Evolutionary conservation across 2,329 filamentous ascomycete genomes (phyloP), one percentile per base, ranked within the genome.

Genomic region (Orbilia brochopaga): DNA sequence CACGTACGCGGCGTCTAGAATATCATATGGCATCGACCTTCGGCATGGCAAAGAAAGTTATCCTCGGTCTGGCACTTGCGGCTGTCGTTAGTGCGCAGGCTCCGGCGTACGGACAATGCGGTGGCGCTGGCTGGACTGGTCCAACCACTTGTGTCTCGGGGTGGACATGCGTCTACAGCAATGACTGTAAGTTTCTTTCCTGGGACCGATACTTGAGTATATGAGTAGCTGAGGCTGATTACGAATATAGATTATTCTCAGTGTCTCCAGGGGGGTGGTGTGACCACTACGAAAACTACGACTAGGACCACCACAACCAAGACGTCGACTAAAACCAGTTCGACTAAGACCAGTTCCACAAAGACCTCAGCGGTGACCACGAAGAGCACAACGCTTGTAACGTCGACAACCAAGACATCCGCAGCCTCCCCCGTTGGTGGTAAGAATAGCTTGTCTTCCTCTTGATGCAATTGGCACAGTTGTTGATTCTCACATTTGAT

Each of bases 101-200:
- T 15, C 35, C 46, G 11, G 40, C 66, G 2, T 70, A 64, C 37
- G 66, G 30, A n/a, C 66, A 70, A 11, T 70, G 66, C 30, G 66
- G 66, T 48, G 65, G 65, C 40, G 27, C 37, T 6, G 30, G 30
- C 13, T 70, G 27, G 35, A 64, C 66, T 10, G 66, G 66, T n/a
- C 37, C 59, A 23, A 70, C 59, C 2, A 59, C 46, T 23, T 70
- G 66, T 17, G 54, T 64, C 2, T 59, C 66, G 10, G 66, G 66
- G 32, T 70, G 66, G 66, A 64, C 59, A 44, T 70, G 66, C 27
- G 54, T 64, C 8, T 70, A 70, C 27, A 64, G 24, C 54, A 70
- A 64, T 46, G 66, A 70, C 10, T 70, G 66, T 70, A 17, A 55
- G 66, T 64, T 62, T 10, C 32, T 7, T 32, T 35, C n/a, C 19